Conservation (phyloP, 2,329 filamentous ascomycete species). For the Elsinoe arachidis region DNA sequence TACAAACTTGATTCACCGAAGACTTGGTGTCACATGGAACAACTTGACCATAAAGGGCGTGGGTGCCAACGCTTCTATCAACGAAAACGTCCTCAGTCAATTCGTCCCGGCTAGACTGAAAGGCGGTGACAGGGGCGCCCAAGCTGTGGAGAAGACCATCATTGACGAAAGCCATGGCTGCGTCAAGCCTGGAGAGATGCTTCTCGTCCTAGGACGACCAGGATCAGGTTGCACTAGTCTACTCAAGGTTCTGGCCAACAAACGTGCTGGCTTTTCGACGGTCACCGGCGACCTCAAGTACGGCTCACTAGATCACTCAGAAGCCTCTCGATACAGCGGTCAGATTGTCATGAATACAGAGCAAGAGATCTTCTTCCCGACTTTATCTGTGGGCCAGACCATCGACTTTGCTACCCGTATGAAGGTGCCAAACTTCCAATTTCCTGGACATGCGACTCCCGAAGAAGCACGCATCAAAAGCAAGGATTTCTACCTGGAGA, state of each 20-base stretch:
- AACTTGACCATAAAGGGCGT: conserved; percentile 58
- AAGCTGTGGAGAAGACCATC: too few relatives aligned
- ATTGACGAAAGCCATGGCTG: too few relatives aligned
- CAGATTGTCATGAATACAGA: conserved; percentile 40
- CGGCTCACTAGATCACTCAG: conserved; percentile 35
- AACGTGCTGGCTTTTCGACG: conserved; percentile 33
- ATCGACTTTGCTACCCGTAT: conserved; percentile 48
- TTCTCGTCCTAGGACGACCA: conserved; percentile 35
- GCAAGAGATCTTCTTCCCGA: conserved; percentile 45
- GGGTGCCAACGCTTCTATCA: too few relatives aligned
- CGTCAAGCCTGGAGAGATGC: conserved; percentile 44
- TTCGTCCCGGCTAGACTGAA: too few relatives aligned
- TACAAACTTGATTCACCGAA: background rate
- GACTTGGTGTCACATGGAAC: conserved; percentile 56
- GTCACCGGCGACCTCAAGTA: conserved; percentile 40
- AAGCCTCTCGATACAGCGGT: conserved; percentile 36
- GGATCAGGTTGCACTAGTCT: conserved; percentile 61
- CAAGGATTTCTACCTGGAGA: conserved; percentile 30
- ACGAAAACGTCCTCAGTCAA: too few relatives aligned
- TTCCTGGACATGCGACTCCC: conserved; percentile 43
- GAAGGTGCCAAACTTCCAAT: too few relatives aligned
- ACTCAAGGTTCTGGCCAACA: conserved; percentile 60
- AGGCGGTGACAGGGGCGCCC: too few relatives aligned
- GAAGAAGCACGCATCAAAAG: too few relatives aligned
- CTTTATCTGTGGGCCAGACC: conserved; percentile 48